A percentile compares a stretch with the other conserved stretches of the same genome.
Evolutionary conservation across 192 early-diverging fungal species (phyloP).

Genomic region (Rhizoclosmatium globosum): DNA sequence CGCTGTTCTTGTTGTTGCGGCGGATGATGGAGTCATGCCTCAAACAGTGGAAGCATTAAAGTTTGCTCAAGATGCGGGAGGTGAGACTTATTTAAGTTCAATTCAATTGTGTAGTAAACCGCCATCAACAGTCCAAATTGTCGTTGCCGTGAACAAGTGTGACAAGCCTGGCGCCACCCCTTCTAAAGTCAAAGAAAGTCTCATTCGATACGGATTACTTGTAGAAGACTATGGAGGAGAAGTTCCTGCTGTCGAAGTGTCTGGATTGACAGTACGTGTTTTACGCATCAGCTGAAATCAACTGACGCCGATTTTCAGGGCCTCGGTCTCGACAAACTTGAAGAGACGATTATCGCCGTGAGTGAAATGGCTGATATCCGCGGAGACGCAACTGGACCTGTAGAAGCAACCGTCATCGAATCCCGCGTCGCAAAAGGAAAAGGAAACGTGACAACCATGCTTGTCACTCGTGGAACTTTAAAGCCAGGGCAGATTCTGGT

Average conservation of each 20-base stretch:
- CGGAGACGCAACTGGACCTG: conserved; percentile 78
- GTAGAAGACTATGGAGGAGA: conserved; percentile 95
- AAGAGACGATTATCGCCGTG: conserved; percentile 86
- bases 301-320: conserved; percentile 51
- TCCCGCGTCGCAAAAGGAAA: conserved; percentile 86
- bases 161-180: conserved; percentile 80
- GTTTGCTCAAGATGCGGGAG: conserved; percentile 74
- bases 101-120: neutral
- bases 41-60: conserved; percentile 96
- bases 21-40: conserved; percentile 98
- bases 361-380: conserved; percentile 89
- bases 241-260: conserved; percentile 88
- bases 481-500: conserved; percentile 79
- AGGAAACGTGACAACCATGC: conserved; percentile 84
- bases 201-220: conserved; percentile 81
- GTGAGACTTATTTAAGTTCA: conserved; percentile 1
- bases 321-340: conserved; percentile 83
- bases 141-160: conserved; percentile 98
- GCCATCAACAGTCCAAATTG: conserved; percentile 71
- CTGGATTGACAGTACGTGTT: conserved; percentile 74
- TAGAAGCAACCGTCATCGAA: conserved; percentile 90
- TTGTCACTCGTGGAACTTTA: conserved; percentile 92
- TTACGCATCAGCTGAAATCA: neutral
- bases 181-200: conserved; percentile 62
- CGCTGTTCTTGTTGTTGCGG: conserved; percentile 95